A percentile compares a stretch with the other conserved stretches of the same genome.
Conservation (phyloP, 768 basidiomycete species). For the Cyclocybe aegerita region DNA sequence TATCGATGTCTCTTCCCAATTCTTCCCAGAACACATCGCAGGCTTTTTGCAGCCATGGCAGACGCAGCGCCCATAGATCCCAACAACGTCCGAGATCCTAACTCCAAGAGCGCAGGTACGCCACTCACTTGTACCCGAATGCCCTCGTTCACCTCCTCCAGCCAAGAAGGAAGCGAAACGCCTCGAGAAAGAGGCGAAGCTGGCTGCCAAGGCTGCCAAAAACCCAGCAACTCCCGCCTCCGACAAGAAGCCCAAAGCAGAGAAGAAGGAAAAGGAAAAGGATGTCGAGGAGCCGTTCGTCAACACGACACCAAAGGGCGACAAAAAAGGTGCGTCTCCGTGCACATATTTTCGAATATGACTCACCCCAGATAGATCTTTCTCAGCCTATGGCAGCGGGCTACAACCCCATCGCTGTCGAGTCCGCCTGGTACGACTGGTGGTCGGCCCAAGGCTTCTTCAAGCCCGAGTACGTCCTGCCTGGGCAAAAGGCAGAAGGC, state of each 20-base stretch:
- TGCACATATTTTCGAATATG: not conserved
- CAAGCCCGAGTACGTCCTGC: slow-evolving; percentile 59
- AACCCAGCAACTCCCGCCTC: slow-evolving; percentile 36
- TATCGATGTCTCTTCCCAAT: slow-evolving; percentile 16
- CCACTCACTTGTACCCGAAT: not conserved
- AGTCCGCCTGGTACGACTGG: slow-evolving; percentile 98
- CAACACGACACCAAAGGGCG: slow-evolving; percentile 84
- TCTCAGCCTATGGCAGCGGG: slow-evolving; percentile 85
- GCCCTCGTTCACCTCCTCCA: slow-evolving; percentile 19
- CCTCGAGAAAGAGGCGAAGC: slow-evolving; percentile 75
- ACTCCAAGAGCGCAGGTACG: slow-evolving; percentile 43
- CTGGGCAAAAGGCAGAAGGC: slow-evolving; percentile 60
- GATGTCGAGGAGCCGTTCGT: slow-evolving; percentile 66
- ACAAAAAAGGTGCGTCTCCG: slow-evolving; percentile 80
- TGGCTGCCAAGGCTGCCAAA: slow-evolving; percentile 67
- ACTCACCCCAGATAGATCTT: slow-evolving; percentile 54
- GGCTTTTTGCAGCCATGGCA: slow-evolving; percentile 8
- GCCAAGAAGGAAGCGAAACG: slow-evolving; percentile 88
- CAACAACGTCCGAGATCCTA: slow-evolving; percentile 31
- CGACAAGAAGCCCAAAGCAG: slow-evolving; percentile 68
- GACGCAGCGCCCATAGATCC: slow-evolving; percentile 16
- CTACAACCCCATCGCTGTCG: slow-evolving; percentile 94
- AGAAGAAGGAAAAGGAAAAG: slow-evolving; percentile 72
- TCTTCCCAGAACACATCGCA: slow-evolving; percentile 8
- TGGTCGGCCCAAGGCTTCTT: slow-evolving; percentile 92